Conservation (phyloP, 129 eudicot genomes). For the Flaveria bidentis region DNA sequence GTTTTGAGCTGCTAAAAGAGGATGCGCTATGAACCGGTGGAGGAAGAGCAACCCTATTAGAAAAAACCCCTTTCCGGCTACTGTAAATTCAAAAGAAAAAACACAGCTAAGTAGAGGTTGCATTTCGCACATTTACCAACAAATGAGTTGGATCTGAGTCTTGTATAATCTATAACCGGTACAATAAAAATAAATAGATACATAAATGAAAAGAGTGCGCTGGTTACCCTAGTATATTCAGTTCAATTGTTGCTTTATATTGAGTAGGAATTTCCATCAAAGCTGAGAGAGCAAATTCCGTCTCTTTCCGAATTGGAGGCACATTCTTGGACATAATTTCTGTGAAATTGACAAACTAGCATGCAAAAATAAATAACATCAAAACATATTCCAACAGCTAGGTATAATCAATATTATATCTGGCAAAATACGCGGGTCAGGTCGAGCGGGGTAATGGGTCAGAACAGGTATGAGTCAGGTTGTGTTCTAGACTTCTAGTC, state of each 20-base stretch:
- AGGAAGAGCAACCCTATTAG: conserved; percentile 77
- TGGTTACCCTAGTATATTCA: conserved; percentile 76
- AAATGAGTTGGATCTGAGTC: not conserved
- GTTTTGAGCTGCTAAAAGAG: conserved; percentile 51
- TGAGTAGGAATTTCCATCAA: conserved; percentile 97
- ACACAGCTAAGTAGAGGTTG: not conserved
- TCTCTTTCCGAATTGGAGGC: conserved; percentile 77
- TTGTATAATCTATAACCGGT: not conserved
- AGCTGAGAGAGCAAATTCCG: conserved; percentile 94
- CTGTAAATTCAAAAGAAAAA: conserved; percentile 36
- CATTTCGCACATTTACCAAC: not conserved
- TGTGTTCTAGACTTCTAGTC: too few relatives aligned
- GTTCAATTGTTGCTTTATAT: conserved; percentile 94
- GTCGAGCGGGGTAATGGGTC: too few relatives aligned
- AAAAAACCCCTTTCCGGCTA: conserved; percentile 56
- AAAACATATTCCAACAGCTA: conserved; percentile 16
- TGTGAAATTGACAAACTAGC: conserved; percentile 92
- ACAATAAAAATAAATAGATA: not conserved
- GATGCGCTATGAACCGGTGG: conserved; percentile 60
- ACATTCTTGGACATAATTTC: conserved; percentile 83
- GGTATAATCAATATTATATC: not conserved
- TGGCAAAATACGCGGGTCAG: too few relatives aligned
- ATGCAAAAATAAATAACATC: conserved; percentile 18
- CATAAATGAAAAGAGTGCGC: not conserved
- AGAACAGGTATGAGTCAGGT: too few relatives aligned